Conservation (phyloP, 2,329 filamentous ascomycete species). For the Hypoxylon rubiginosum region DNA sequence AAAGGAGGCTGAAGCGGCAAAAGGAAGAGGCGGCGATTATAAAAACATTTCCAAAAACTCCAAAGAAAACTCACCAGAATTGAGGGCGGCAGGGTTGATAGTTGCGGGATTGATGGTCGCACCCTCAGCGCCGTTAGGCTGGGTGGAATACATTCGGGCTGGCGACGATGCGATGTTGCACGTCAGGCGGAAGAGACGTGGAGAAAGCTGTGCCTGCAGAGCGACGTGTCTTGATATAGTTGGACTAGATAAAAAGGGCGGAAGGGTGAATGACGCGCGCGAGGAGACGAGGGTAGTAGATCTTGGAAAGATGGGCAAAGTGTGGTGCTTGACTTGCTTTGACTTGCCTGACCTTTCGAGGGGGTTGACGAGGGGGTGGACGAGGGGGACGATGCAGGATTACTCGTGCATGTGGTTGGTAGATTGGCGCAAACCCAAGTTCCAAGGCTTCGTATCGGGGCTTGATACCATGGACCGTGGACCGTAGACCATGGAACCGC, state of each 20-base stretch:
- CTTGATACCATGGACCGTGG: constrained; percentile 33
- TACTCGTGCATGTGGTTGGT: constrained; percentile 64
- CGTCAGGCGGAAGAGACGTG: constrained; percentile 53
- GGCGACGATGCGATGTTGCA: constrained; percentile 59
- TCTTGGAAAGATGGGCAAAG: constrained; percentile 48
- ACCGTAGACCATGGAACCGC: not conserved
- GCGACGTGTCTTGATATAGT: constrained; percentile 74
- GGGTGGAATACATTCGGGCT: constrained; percentile 70
- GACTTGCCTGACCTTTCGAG: too few species aligned
- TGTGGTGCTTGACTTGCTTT: constrained; percentile 37
- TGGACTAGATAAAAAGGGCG: constrained; percentile 59
- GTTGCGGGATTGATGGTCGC: constrained; percentile 93
- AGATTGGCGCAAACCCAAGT: constrained; percentile 59
- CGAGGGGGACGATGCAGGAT: constrained; percentile 55
- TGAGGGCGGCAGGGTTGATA: constrained; percentile 72
- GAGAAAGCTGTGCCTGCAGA: constrained; percentile 61
- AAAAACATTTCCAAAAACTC: too few species aligned
- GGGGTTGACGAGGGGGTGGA: constrained; percentile 17
- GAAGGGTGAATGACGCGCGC: constrained; percentile 53
- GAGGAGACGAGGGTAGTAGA: constrained; percentile 52
- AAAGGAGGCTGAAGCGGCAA: constrained; percentile 22
- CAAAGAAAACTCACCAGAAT: constrained; percentile 71
- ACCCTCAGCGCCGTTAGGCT: constrained; percentile 82
- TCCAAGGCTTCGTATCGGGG: constrained; percentile 44
- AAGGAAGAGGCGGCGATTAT: constrained; percentile 37